phyloP scores from a whole-genome alignment of 805 yeast species.

The Yamadazyma laniorum region DNA sequence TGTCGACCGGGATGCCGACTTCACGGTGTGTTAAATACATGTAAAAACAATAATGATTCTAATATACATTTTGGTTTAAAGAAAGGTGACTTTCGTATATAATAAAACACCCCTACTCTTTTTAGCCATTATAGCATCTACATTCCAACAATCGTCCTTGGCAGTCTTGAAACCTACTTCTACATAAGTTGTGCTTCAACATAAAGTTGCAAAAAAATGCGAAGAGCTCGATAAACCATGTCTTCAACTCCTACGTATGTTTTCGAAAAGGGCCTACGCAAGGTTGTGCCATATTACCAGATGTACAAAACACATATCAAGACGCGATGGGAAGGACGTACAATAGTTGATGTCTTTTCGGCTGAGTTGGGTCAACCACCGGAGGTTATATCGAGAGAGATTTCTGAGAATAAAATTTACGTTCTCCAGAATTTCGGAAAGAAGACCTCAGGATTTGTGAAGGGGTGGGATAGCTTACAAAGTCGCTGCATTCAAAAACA shows the following conservation, averaged over 20 bases:
- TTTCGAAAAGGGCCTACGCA: constrained; percentile 30
- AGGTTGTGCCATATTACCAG: constrained; percentile 35
- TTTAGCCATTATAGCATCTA: too few species aligned
- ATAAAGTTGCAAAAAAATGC: neutral
- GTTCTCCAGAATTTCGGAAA: constrained; percentile 22
- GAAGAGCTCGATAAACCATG: too few species aligned
- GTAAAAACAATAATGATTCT: too few species aligned
- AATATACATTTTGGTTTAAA: too few species aligned
- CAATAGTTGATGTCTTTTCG: constrained; percentile 29
- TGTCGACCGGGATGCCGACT: too few species aligned
- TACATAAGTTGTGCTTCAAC: too few species aligned
- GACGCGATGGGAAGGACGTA: constrained; percentile 36
- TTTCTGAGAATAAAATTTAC: constrained; percentile 24
- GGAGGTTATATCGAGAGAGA: constrained; percentile 23
- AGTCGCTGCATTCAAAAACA: constrained; percentile 17
- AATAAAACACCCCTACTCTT: too few species aligned
- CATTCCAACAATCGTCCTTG: too few species aligned
- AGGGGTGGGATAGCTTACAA: constrained; percentile 21
- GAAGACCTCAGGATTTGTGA: constrained; percentile 16
- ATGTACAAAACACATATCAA: constrained; percentile 34
- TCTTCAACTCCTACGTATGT: constrained; percentile 1
- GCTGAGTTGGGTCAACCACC: constrained; percentile 34
- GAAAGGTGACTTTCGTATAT: too few species aligned
- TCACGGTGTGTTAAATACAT: too few species aligned
- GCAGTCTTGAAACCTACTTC: too few species aligned